Evolutionary conservation across 495 filamentous ascomycete genomes (phyloP).

Genomic region (Acidiella bohemica): DNA sequence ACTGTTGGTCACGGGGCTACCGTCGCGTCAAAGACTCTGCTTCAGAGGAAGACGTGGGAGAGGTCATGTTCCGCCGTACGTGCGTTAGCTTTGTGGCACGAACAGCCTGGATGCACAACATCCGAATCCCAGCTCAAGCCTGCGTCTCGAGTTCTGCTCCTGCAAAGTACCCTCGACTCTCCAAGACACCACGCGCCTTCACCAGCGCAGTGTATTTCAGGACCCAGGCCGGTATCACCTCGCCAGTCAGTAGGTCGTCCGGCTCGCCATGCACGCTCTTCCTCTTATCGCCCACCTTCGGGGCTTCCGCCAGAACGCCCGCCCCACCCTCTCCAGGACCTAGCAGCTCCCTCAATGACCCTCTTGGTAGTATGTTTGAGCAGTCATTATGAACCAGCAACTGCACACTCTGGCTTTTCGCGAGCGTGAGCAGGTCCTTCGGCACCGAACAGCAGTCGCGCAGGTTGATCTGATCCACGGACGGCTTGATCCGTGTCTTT

Average conservation of each 20-base stretch:
- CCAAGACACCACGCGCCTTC: conserved; percentile 86
- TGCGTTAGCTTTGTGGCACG: too few species aligned
- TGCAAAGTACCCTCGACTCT: conserved; percentile 96
- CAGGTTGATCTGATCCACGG: conserved; percentile 92
- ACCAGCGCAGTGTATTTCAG: conserved; percentile 98
- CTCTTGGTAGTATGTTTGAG: conserved; percentile 74
- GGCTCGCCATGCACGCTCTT: conserved; percentile 18
- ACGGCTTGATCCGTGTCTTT: conserved; percentile 55
- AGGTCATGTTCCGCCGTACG: too few species aligned
- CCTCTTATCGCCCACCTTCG: conserved; percentile 22
- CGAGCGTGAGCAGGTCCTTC: conserved; percentile 69
- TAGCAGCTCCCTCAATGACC: conserved; percentile 69
- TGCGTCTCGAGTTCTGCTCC: conserved; percentile 47
- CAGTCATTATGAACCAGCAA: conserved; percentile 90
- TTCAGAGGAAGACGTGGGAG: too few species aligned
- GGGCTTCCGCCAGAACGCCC: conserved; percentile 24
- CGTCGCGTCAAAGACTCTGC: too few species aligned
- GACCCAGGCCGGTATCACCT: conserved; percentile 82
- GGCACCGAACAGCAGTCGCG: conserved; percentile 95
- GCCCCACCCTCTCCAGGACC: conserved; percentile 37
- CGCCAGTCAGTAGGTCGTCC: conserved; percentile 41
- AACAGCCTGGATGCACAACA: too few species aligned
- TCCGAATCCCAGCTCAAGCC: not conserved
- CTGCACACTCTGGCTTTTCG: conserved; percentile 73
- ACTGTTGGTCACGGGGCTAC: too few species aligned